Evolutionary conservation across 164 flowering plant species (phyloP).

Genomic region (Tetrastigma voinierianum): DNA sequence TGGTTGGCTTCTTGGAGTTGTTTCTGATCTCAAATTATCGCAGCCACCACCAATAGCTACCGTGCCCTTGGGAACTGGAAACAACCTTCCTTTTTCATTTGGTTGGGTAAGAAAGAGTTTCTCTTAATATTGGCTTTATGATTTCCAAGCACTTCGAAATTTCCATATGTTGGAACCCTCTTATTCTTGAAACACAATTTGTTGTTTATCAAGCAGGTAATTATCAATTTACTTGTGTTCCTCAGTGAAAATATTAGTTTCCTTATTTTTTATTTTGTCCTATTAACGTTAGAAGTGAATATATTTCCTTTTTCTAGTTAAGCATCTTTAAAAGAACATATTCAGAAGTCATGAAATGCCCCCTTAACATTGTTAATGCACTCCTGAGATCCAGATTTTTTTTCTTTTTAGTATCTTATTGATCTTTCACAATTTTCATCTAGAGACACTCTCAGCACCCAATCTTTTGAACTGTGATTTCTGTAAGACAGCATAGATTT

Average conservation of each 20-base stretch:
- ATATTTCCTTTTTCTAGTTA: too few relatives aligned
- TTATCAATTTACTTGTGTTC: not conserved
- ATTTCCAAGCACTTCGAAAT: not conserved
- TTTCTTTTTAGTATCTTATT: not conserved
- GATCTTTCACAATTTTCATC: too few relatives aligned
- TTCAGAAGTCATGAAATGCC: not conserved
- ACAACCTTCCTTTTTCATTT: conserved; percentile 89
- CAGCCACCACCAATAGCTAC: conserved; percentile 89
- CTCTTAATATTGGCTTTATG: not conserved
- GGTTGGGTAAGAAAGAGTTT: conserved; percentile 68
- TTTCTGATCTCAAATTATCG: conserved; percentile 80
- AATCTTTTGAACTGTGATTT: too few relatives aligned
- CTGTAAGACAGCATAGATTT: not conserved
- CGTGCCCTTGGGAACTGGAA: conserved; percentile 95
- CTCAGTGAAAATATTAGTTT: not conserved
- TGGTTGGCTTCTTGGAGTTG: conserved; percentile 95
- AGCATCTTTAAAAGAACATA: not conserved
- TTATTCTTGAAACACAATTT: not conserved
- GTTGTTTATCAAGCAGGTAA: not conserved
- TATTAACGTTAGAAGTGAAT: too few relatives aligned
- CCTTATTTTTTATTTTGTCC: not conserved
- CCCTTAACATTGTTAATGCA: not conserved
- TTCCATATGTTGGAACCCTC: not conserved
- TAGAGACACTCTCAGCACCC: too few relatives aligned
- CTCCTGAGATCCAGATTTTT: not conserved